These are phyloP conservation scores for Backusella mclennaniae DNA, from an alignment of 192 early-diverging fungal species.

Conservation along the genomic window DNA sequence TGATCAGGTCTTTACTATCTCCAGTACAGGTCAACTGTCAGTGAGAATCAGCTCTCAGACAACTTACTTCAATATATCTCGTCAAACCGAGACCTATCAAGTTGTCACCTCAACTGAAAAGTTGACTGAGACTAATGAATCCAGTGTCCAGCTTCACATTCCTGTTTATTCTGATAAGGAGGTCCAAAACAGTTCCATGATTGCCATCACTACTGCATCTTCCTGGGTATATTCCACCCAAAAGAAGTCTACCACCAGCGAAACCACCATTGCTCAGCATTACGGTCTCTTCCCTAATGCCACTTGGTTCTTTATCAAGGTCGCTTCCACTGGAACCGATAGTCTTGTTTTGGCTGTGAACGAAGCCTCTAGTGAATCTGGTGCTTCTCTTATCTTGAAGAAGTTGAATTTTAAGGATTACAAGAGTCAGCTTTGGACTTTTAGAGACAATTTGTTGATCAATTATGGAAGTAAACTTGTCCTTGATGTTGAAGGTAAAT, in stretches of 20 bases:
- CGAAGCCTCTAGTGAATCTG: not conserved
- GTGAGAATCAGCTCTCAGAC: not conserved
- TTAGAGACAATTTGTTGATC: slow-evolving; percentile 17
- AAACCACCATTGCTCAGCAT: slow-evolving; percentile 12
- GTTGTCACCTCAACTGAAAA: slow-evolving; percentile 7
- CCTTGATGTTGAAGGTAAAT: slow-evolving; percentile 21
- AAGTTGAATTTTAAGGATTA: slow-evolving; percentile 23
- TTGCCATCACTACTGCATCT: slow-evolving; percentile 11
- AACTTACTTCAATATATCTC: slow-evolving; percentile 12
- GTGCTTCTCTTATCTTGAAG: slow-evolving; percentile 9
- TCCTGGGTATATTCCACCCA: slow-evolving; percentile 12
- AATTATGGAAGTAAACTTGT: slow-evolving; percentile 28
- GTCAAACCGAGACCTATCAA: not conserved
- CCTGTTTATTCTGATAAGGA: slow-evolving; percentile 16
- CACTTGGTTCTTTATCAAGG: slow-evolving; percentile 29
- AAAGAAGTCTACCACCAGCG: slow-evolving; percentile 5
- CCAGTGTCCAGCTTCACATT: slow-evolving; percentile 13
- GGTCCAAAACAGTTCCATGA: not conserved
- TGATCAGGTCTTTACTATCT: slow-evolving; percentile 16
- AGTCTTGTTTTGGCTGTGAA: slow-evolving; percentile 21
- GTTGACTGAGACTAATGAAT: not conserved
- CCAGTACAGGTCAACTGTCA: slow-evolving; percentile 11
- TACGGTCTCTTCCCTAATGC: slow-evolving; percentile 22
- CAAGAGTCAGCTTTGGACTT: slow-evolving; percentile 30
- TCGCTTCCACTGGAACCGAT: slow-evolving; percentile 6